These are phyloP conservation scores for Lolium perenne DNA, from an alignment of 176 grass and related monocot species.

Conservation along the genomic window DNA sequence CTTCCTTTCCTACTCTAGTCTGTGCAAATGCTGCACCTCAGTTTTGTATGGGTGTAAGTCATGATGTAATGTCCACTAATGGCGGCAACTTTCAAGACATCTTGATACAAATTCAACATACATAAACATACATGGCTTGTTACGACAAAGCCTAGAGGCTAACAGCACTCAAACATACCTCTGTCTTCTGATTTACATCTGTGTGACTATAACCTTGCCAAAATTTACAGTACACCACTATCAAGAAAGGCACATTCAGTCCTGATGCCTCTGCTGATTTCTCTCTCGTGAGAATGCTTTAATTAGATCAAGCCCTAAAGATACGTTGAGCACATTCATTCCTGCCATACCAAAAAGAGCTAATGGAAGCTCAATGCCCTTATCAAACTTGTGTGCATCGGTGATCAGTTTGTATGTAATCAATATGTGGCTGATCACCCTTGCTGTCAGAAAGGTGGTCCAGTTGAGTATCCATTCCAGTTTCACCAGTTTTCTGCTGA, in stretches of 20 bases:
- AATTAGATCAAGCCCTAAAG: constrained; percentile 76
- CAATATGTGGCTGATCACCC: constrained; percentile 74
- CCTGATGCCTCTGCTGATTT: constrained; percentile 67
- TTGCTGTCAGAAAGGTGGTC: constrained; percentile 68
- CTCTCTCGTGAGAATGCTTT: constrained; percentile 73
- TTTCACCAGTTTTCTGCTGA: constrained; percentile 61
- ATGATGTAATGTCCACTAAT: constrained; percentile 11
- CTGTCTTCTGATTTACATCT: constrained; percentile 30
- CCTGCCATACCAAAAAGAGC: constrained; percentile 89
- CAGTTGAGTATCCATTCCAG: constrained; percentile 94
- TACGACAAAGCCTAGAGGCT: constrained; percentile 2
- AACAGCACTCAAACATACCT: constrained; percentile 43
- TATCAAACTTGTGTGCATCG: constrained; percentile 81
- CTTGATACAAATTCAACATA: constrained; percentile 27
- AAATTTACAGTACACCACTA: constrained; percentile 33
- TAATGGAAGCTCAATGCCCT: constrained; percentile 86
- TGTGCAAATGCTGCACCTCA: constrained; percentile 34
- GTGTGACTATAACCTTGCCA: constrained; percentile 27
- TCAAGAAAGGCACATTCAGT: constrained; percentile 49
- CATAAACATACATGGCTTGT: constrained; percentile 17
- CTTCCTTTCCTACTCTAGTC: constrained; percentile 21
- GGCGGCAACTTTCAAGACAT: background rate
- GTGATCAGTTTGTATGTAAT: constrained; percentile 80
- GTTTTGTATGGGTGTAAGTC: background rate
- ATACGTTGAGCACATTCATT: constrained; percentile 93